These are phyloP conservation scores for Kalanchoe fedtschenkoi DNA, from an alignment of 164 flowering plant species.

Conservation along the genomic window DNA sequence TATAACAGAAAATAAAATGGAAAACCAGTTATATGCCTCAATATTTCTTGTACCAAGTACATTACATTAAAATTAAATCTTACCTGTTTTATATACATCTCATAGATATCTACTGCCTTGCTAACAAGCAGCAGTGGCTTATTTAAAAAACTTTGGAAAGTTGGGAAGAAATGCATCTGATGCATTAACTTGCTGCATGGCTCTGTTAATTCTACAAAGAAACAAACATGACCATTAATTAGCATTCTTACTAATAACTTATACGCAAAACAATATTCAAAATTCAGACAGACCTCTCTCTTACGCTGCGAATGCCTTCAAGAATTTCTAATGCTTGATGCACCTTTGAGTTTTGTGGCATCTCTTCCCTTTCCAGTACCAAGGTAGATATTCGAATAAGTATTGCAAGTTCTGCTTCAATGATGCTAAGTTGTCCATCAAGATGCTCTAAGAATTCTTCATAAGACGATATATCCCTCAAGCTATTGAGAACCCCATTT, in stretches of 20 bases:
- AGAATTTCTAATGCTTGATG: constrained; percentile 40
- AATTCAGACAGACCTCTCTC: constrained; percentile 38
- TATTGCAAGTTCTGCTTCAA: constrained; percentile 48
- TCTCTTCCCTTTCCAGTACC: constrained; percentile 32
- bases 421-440: constrained; percentile 41
- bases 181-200: background rate
- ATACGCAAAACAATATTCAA: background rate
- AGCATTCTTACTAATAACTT: background rate
- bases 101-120: background rate
- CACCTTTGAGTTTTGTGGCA: constrained; percentile 31
- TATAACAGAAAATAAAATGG: background rate
- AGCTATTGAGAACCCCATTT: constrained; percentile 12
- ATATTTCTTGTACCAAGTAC: background rate
- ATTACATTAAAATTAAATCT: background rate
- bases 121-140: background rate
- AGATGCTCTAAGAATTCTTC: constrained; percentile 46
- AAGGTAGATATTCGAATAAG: constrained; percentile 38
- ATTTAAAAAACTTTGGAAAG: background rate
- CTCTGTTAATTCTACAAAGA: background rate
- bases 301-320: constrained; percentile 30
- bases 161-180: background rate
- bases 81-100: background rate
- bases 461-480: constrained; percentile 35
- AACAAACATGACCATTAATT: background rate
- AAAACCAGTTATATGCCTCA: background rate